These are phyloP conservation scores for Dactylellina haptotyla DNA, from an alignment of 2,329 filamentous ascomycete species.

Conservation along the genomic window DNA sequence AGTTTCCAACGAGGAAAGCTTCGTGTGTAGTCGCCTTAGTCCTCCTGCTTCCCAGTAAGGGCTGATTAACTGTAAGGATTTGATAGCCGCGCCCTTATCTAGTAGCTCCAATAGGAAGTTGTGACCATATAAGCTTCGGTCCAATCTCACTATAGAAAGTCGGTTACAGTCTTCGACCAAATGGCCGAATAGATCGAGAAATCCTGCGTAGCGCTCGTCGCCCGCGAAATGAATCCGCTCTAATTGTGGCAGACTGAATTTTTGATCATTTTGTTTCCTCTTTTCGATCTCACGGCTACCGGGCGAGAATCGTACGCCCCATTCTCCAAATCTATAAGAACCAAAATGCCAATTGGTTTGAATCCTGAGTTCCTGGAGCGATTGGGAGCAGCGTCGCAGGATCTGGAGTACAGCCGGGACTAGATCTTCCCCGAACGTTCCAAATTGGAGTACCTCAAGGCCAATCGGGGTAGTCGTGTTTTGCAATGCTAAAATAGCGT, in stretches of 20 bases:
- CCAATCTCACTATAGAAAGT: conserved; percentile 12
- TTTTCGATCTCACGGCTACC: conserved; percentile 3
- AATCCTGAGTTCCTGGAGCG: conserved; percentile 25
- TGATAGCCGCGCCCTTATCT: conserved; percentile 13
- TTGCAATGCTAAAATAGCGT: background rate
- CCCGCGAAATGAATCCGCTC: conserved; percentile 10
- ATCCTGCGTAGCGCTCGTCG: conserved; percentile 1
- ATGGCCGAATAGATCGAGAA: conserved; percentile 18
- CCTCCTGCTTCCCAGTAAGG: background rate
- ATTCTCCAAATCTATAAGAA: background rate
- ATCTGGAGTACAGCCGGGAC: conserved; percentile 18
- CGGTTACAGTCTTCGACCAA: conserved; percentile 17
- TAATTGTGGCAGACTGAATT: conserved; percentile 17
- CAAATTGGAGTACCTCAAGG: conserved; percentile 21
- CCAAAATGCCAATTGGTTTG: background rate
- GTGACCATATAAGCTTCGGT: conserved; percentile 3
- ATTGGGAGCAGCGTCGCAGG: conserved; percentile 9
- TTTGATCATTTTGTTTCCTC: conserved; percentile 1
- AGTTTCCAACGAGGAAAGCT: background rate
- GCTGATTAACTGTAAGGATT: conserved; percentile 1
- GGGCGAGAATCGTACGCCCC: conserved; percentile 9
- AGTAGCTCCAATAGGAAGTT: background rate
- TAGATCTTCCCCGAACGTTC: conserved; percentile 13
- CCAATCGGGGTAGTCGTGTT: background rate
- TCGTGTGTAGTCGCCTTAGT: background rate